Conservation (phyloP, 768 basidiomycete genomes). For the Naematelia aurantialba region DNA sequence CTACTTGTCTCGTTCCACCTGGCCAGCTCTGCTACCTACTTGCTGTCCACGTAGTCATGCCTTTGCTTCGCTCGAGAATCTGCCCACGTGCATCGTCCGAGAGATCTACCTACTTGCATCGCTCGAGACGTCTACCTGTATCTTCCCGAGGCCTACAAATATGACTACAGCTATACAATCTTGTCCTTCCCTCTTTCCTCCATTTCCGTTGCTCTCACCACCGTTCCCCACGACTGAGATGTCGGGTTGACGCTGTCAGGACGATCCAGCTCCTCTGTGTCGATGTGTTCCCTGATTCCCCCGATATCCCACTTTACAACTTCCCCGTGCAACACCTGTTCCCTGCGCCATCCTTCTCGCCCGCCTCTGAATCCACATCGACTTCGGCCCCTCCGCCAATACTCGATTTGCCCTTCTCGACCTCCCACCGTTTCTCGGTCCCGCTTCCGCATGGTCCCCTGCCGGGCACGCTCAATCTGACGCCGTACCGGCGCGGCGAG, state of each 20-base stretch:
- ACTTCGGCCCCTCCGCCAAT: conserved; percentile 10
- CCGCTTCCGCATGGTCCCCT: conserved; percentile 25
- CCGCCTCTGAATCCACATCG: conserved; percentile 4
- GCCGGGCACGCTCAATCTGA: conserved; percentile 44
- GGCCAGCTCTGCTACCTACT: neutral
- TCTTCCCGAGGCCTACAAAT: too few species aligned
- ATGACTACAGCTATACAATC: too few species aligned
- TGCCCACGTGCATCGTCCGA: too few species aligned
- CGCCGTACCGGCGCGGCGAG: conserved; percentile 29
- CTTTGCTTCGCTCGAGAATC: too few species aligned
- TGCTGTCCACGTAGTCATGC: too few species aligned
- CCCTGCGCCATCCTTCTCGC: conserved; percentile 14
- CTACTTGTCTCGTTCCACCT: neutral
- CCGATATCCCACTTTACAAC: conserved; percentile 19
- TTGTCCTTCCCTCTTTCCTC: too few species aligned
- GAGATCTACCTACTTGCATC: too few species aligned
- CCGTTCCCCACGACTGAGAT: too few species aligned
- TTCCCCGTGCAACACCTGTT: conserved; percentile 24
- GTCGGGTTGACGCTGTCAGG: conserved; percentile 17
- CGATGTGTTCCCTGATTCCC: conserved; percentile 29
- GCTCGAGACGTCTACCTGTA: too few species aligned
- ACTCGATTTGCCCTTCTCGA: conserved; percentile 18
- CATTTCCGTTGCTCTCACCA: too few species aligned
- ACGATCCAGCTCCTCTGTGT: conserved; percentile 29
- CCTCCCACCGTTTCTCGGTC: conserved; percentile 36